Evolutionary conservation across 2,329 filamentous ascomycete genomes (phyloP).

Genomic region (Alternaria viburni): DNA sequence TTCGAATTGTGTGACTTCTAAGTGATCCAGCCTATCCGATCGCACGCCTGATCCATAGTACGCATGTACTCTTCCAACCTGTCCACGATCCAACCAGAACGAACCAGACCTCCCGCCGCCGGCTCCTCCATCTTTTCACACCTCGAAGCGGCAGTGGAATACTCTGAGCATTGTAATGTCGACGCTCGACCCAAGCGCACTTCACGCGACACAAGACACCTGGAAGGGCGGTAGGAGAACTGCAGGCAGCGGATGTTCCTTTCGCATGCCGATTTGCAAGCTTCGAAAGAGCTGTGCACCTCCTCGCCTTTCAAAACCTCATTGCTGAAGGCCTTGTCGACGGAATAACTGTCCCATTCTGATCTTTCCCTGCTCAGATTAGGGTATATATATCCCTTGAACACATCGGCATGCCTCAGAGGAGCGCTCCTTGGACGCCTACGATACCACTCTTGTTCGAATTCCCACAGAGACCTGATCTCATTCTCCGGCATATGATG

Average conservation of each 20-base stretch:
- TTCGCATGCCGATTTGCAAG: background rate
- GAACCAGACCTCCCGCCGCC: background rate
- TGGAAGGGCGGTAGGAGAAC: background rate
- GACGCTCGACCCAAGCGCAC: background rate
- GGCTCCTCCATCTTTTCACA: background rate
- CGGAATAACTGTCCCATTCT: background rate
- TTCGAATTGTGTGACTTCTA: background rate
- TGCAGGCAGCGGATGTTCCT: background rate
- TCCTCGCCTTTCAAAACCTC: background rate
- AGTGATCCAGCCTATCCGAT: background rate
- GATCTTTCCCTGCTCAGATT: background rate
- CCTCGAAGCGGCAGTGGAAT: background rate
- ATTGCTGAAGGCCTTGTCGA: background rate
- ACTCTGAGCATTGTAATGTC: background rate
- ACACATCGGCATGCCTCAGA: constrained; percentile 10
- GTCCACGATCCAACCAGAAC: constrained; percentile 4
- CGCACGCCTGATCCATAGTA: background rate
- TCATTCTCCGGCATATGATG: constrained; percentile 55
- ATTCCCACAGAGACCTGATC: constrained; percentile 52
- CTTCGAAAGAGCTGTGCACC: background rate
- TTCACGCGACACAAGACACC: background rate
- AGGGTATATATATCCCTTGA: constrained; percentile 8
- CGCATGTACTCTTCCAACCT: background rate
- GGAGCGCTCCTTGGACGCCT: background rate
- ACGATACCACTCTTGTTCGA: constrained; percentile 45